Conservation (phyloP, 164 flowering plant genomes). For the Berberis thunbergii region DNA sequence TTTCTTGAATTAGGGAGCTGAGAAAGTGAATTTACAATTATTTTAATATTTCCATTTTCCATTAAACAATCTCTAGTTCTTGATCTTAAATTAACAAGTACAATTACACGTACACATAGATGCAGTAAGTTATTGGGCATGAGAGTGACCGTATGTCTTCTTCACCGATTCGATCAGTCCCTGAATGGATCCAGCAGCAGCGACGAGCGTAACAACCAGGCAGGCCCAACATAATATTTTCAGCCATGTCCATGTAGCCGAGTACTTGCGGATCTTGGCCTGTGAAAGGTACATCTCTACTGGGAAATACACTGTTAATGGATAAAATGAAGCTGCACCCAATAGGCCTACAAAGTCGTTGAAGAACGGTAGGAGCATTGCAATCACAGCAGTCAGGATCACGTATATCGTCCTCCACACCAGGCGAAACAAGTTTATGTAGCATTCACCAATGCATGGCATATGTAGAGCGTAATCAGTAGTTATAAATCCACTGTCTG, state of each 20-base stretch:
- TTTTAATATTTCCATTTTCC: too few relatives aligned
- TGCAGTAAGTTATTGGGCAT: too few relatives aligned
- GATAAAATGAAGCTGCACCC: conserved; percentile 76
- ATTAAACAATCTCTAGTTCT: too few relatives aligned
- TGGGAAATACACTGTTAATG: conserved; percentile 84
- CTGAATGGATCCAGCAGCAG: conserved; percentile 68
- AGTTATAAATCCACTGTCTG: conserved; percentile 48
- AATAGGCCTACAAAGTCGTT: conserved; percentile 65
- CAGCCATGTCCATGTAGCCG: conserved; percentile 58
- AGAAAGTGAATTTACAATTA: too few relatives aligned
- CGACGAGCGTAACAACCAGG: conserved; percentile 52
- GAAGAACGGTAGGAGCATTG: conserved; percentile 90
- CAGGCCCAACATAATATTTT: conserved; percentile 63
- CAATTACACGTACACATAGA: too few relatives aligned
- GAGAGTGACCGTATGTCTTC: too few relatives aligned
- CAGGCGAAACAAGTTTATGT: conserved; percentile 50
- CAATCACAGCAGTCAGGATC: conserved; percentile 46
- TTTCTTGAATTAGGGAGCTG: too few relatives aligned
- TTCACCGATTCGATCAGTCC: conserved; percentile 27
- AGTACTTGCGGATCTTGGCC: conserved; percentile 33
- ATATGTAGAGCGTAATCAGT: conserved; percentile 30
- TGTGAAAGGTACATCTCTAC: conserved; percentile 75
- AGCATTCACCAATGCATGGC: conserved; percentile 31
- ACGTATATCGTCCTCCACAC: conserved; percentile 71
- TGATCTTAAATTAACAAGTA: too few relatives aligned